Conservation (phyloP, 2,329 filamentous ascomycete genomes). For the Aspergillus glaucus region DNA sequence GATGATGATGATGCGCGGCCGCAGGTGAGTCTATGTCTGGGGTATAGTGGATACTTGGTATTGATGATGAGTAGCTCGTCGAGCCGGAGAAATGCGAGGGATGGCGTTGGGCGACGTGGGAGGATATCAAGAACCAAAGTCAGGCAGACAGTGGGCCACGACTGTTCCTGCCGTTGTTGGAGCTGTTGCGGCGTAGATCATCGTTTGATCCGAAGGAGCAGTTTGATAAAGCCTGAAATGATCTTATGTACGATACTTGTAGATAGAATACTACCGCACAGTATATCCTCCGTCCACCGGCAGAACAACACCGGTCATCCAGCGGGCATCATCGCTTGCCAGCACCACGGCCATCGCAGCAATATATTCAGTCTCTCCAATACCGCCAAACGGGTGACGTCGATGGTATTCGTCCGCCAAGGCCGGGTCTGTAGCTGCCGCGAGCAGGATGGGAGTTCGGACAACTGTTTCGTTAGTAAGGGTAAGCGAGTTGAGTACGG, state of each 20-base stretch:
- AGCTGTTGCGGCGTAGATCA: background rate
- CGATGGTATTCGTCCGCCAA: constrained; percentile 5
- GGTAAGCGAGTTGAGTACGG: constrained; percentile 9
- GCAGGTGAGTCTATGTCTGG: constrained; percentile 39
- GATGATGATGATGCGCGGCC: constrained; percentile 48
- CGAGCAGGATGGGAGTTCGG: constrained; percentile 3
- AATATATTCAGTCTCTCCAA: constrained; percentile 29
- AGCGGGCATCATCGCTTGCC: constrained; percentile 42
- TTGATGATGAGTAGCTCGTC: constrained; percentile 13
- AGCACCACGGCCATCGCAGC: constrained; percentile 40
- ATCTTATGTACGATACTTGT: background rate
- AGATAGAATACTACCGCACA: constrained; percentile 9
- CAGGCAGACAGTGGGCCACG: background rate
- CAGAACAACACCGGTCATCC: constrained; percentile 41
- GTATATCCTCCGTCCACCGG: constrained; percentile 44
- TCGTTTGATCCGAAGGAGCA: background rate
- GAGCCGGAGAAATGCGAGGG: constrained; percentile 51
- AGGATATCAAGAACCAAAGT: constrained; percentile 30
- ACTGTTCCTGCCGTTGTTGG: background rate
- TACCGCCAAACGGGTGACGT: constrained; percentile 21
- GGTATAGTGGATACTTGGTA: background rate
- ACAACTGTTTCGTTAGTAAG: constrained; percentile 8
- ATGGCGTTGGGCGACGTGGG: constrained; percentile 51
- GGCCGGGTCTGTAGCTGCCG: background rate
- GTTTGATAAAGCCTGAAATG: background rate